Evolutionary conservation across 768 basidiomycete genomes (phyloP).

Genomic region (Coprinellus micaceus): DNA sequence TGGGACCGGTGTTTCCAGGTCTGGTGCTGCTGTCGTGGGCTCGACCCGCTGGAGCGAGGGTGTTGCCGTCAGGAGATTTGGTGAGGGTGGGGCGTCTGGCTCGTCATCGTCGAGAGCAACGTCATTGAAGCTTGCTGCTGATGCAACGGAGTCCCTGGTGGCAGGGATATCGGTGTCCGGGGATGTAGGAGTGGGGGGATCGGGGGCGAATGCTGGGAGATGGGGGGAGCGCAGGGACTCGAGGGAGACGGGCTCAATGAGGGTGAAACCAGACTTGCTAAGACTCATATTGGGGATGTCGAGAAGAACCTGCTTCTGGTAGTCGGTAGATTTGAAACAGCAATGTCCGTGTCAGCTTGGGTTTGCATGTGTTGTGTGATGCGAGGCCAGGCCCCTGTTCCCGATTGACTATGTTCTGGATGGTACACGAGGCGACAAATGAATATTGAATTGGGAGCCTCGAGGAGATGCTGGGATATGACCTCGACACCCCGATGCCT

Average conservation of each 20-base stretch:
- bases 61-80: slow-evolving; percentile 32
- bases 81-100: slow-evolving; percentile 32
- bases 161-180: slow-evolving; percentile 20
- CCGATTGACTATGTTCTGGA: background rate
- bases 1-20: background rate
- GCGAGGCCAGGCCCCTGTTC: background rate
- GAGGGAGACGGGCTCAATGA: slow-evolving; percentile 27
- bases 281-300: slow-evolving; percentile 8
- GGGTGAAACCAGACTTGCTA: slow-evolving; percentile 17
- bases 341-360: background rate
- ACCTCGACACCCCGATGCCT: background rate
- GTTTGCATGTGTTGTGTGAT: slow-evolving; percentile 4
- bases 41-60: slow-evolving; percentile 1
- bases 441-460: background rate
- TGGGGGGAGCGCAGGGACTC: slow-evolving; percentile 53
- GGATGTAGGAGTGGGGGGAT: background rate
- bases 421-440: background rate
- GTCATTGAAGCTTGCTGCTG: slow-evolving; percentile 59
- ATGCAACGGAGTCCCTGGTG: slow-evolving; percentile 40
- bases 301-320: slow-evolving; percentile 18
- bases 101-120: slow-evolving; percentile 51
- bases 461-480: background rate
- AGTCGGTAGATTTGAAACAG: background rate
- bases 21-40: background rate
- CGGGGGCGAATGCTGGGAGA: slow-evolving; percentile 21